A percentile compares a stretch with the other conserved stretches of the same genome.
These are phyloP conservation scores for Batkoa obscura DNA, from an alignment of 371 early-diverging fungal species.

Conservation along the genomic window DNA sequence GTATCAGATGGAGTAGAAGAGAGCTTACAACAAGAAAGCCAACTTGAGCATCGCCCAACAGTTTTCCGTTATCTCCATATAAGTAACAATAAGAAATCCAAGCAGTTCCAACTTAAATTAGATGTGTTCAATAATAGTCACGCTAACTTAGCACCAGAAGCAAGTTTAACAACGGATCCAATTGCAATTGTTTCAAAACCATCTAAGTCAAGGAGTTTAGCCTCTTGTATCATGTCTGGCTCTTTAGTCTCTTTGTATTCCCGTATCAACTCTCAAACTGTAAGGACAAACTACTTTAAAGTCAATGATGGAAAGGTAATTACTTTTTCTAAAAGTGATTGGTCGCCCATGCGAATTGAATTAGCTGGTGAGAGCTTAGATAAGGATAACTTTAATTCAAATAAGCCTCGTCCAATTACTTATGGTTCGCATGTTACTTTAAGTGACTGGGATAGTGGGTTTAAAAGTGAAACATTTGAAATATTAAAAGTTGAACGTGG, in stretches of 20 bases:
- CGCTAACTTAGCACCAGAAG: constrained; percentile 14
- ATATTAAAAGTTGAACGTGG: no score
- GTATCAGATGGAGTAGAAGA: background rate
- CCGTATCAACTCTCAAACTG: constrained; percentile 50
- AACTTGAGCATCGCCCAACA: background rate
- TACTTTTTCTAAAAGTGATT: no score
- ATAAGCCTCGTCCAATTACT: no score
- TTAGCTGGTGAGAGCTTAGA: no score
- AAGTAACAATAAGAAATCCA: background rate
- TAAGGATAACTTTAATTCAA: no score
- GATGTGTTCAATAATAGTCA: background rate
- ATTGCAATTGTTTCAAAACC: constrained; percentile 71
- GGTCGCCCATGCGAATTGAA: no score
- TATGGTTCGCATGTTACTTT: no score
- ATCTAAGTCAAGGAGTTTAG: constrained; percentile 56
- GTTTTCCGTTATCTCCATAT: background rate
- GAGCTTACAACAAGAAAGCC: no score
- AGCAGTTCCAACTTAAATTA: background rate
- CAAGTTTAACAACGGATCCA: constrained; percentile 42
- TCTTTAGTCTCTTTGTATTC: constrained; percentile 18
- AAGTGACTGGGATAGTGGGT: no score
- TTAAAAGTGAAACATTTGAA: no score
- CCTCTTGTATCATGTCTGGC: constrained; percentile 47
- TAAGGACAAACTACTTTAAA: constrained; percentile 59
- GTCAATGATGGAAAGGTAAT: constrained; percentile 16